phyloP scores from a whole-genome alignment of 2,329 filamentous ascomycete species.

The Hymenoscyphus fraxineus region DNA sequence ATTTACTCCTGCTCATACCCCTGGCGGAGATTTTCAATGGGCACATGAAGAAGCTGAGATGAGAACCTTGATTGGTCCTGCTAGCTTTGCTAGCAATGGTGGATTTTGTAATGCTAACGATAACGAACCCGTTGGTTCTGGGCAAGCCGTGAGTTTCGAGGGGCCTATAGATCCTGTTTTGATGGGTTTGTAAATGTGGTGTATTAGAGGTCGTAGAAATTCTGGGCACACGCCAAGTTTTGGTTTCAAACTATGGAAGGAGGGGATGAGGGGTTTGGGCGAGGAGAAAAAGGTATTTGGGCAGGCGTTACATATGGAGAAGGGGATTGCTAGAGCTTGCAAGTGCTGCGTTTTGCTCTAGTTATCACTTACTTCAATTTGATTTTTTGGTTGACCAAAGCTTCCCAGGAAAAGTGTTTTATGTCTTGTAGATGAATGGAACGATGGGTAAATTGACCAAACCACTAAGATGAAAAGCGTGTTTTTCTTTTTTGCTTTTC shows the following conservation, averaged over 20 bases:
- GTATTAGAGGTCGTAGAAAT: neutral
- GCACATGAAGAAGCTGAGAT: conserved; percentile 30
- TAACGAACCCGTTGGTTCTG: neutral
- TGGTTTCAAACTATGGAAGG: neutral
- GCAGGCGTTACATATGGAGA: neutral
- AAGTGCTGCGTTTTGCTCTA: conserved; percentile 11
- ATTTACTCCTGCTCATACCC: neutral
- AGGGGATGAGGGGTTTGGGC: neutral
- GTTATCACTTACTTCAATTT: neutral
- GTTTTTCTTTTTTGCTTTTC: neutral
- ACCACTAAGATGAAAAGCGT: neutral
- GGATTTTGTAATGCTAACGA: neutral
- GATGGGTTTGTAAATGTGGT: conserved; percentile 7
- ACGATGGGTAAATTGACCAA: neutral
- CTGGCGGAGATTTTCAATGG: conserved; percentile 17
- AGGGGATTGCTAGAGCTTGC: conserved; percentile 6
- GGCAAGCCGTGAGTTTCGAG: neutral
- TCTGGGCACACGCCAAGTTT: neutral
- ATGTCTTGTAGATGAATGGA: neutral
- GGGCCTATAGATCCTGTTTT: conserved; percentile 9
- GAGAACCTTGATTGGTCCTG: conserved; percentile 28
- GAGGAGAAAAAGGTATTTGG: neutral
- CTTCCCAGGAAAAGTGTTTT: neutral
- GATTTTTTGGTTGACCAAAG: neutral
- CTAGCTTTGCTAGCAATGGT: neutral